These are phyloP conservation scores for Dillenia turbinata DNA, from an alignment of 164 flowering plant genomes.

Conservation along the genomic window DNA sequence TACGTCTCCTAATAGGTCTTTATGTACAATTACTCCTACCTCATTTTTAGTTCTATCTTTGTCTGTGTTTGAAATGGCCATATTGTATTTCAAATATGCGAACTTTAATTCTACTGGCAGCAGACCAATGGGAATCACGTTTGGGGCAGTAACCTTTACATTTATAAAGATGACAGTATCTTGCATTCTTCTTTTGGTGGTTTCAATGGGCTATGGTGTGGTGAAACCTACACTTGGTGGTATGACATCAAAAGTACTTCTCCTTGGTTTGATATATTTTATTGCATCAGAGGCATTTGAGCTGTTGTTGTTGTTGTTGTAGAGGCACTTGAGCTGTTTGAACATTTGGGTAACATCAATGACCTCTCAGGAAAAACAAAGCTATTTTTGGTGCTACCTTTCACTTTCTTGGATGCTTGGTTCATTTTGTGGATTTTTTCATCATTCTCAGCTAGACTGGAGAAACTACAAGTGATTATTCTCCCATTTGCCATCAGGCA, in stretches of 20 bases:
- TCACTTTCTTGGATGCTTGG: slow-evolving; percentile 64
- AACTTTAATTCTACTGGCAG: slow-evolving; percentile 75
- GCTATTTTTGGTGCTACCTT: slow-evolving; percentile 67
- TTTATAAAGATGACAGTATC: slow-evolving; percentile 78
- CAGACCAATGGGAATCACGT: slow-evolving; percentile 73
- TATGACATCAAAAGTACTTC: slow-evolving; percentile 58
- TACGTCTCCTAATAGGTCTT: too few relatives aligned
- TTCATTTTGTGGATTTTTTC: slow-evolving; percentile 86
- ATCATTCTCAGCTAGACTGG: slow-evolving; percentile 64
- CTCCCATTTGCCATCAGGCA: not conserved
- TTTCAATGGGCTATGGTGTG: slow-evolving; percentile 88
- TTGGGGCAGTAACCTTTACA: slow-evolving; percentile 74
- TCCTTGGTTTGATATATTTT: slow-evolving; percentile 59
- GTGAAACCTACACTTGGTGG: slow-evolving; percentile 81
- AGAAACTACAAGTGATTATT: slow-evolving; percentile 60
- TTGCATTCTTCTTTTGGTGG: slow-evolving; percentile 79
- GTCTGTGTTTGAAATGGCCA: slow-evolving; percentile 88
- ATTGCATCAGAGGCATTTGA: slow-evolving; percentile 75
- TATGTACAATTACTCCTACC: too few relatives aligned
- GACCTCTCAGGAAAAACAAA: slow-evolving; percentile 70
- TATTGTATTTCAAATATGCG: slow-evolving; percentile 80
- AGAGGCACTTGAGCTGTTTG: slow-evolving; percentile 75
- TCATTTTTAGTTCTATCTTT: too few relatives aligned
- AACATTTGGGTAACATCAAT: slow-evolving; percentile 76
- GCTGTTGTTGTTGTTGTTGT: too few relatives aligned